These are phyloP conservation scores for Annulohypoxylon moriforme DNA, from an alignment of 495 filamentous ascomycete genomes.

Conservation along the genomic window DNA sequence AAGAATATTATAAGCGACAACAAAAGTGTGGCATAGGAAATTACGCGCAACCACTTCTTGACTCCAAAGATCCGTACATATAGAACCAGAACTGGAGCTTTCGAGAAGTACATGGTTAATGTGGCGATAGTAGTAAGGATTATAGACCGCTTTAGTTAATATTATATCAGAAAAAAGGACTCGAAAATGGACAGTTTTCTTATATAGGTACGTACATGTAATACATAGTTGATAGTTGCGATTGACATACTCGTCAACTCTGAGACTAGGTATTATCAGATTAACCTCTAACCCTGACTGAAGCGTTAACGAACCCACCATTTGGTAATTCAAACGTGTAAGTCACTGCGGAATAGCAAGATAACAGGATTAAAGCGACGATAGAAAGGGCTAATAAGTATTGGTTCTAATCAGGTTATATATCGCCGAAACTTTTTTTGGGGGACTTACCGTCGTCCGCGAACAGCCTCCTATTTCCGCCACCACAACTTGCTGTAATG, in stretches of 20 bases:
- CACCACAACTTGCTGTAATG: background rate
- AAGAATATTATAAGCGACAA: background rate
- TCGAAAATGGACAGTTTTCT: background rate
- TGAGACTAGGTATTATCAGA: background rate
- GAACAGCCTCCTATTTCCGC: background rate
- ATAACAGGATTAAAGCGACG: background rate
- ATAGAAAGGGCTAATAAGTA: background rate
- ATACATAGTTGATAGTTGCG: background rate
- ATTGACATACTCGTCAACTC: background rate
- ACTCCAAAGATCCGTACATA: slow-evolving; percentile 19
- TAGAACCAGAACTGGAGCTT: slow-evolving; percentile 31
- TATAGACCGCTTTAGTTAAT: background rate
- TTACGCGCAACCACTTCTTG: slow-evolving; percentile 5
- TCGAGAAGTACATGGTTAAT: slow-evolving; percentile 12
- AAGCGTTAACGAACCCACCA: background rate
- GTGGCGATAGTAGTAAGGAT: background rate
- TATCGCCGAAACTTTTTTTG: no score
- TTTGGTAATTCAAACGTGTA: background rate
- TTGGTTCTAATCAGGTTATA: background rate
- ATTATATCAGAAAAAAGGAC: background rate
- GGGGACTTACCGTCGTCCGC: background rate
- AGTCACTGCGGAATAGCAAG: background rate
- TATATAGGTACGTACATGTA: background rate
- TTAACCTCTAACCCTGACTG: background rate
- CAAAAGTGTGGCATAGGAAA: slow-evolving; percentile 13